Conservation (phyloP, 352 stramenopile species). For the Thraustochytrium striatum region DNA sequence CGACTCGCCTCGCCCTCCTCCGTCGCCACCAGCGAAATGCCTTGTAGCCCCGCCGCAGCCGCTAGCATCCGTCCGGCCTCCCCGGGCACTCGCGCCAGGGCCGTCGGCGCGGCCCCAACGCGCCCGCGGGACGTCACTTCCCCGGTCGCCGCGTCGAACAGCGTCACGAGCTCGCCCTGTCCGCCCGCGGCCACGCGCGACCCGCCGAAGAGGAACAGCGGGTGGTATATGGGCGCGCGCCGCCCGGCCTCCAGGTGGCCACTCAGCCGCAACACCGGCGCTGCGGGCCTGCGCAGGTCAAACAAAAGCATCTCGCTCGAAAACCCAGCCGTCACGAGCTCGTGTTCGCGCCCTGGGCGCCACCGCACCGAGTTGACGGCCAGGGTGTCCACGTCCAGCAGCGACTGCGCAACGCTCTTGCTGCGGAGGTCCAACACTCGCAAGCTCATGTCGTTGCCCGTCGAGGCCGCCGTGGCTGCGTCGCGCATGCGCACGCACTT, state of each 20-base stretch:
- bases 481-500: slow-evolving; percentile 24
- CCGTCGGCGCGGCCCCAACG: no score
- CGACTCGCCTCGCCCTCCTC: no score
- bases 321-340: slow-evolving; percentile 7
- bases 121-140: no score
- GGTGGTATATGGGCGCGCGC: background rate
- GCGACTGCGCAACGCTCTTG: background rate
- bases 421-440: background rate
- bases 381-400: background rate
- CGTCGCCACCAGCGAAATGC: no score
- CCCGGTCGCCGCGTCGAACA: no score
- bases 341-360: background rate
- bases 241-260: background rate
- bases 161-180: no score
- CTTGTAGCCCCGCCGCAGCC: no score
- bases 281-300: background rate
- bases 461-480: background rate
- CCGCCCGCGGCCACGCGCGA: background rate
- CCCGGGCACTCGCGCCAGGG: no score
- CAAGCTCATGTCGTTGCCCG: slow-evolving; percentile 3
- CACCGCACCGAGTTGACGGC: slow-evolving; percentile 14
- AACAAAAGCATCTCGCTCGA: background rate
- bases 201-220: background rate
- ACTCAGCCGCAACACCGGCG: background rate
- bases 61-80: no score